Evolutionary conservation across 1,284 basidiomycete genomes (phyloP), one percentile per base, ranked within the genome.

Genomic region (Trichosporon inkin): DNA sequence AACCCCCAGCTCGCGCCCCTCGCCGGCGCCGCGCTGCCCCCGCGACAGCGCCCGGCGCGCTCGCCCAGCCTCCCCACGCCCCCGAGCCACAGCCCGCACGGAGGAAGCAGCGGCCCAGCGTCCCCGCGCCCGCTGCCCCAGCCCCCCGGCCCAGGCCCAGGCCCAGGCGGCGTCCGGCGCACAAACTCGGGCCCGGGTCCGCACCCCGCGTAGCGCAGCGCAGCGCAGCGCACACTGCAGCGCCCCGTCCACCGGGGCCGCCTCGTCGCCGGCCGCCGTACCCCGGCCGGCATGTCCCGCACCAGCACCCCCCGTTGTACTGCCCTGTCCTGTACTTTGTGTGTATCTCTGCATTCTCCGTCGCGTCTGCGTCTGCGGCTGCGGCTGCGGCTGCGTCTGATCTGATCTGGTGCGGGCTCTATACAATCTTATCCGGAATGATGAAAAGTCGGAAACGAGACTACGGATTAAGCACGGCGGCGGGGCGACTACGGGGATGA

Each of bases 161-260:
- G n/a, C n/a, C n/a, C n/a, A n/a, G n/a, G n/a, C n/a, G n/a, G 44
- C 16, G 55, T 59, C 36, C 57, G 40, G 14, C 53, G 57, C 39
- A 35, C 39, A 16, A 32, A 49, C 22, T 38, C 52, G n/a, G 34
- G 40, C 14, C 20, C 28, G 22, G n/a, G 36, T 3, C 14, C 19
- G 8, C 28, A 8, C 28, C 28, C 28, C 28, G 28, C 28, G 28
- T 32, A 32, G 28, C 4, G 28, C 8, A n/a, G n/a, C n/a, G n/a
- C n/a, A n/a, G n/a, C n/a, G n/a, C n/a, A n/a, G n/a, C n/a, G n/a
- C 28, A 32, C 5, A 32, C 28, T 32, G 28, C 28, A n/a, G n/a
- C n/a, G n/a, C n/a, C n/a, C n/a, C n/a, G n/a, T n/a, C n/a, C n/a
- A n/a, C n/a, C n/a, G n/a, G n/a, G n/a, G n/a, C n/a, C n/a, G n/a